Percentiles rank a stretch among this genome's conserved stretches.
phyloP scores from a whole-genome alignment of 2,329 filamentous ascomycete species.

The Cladosporium phlei region DNA sequence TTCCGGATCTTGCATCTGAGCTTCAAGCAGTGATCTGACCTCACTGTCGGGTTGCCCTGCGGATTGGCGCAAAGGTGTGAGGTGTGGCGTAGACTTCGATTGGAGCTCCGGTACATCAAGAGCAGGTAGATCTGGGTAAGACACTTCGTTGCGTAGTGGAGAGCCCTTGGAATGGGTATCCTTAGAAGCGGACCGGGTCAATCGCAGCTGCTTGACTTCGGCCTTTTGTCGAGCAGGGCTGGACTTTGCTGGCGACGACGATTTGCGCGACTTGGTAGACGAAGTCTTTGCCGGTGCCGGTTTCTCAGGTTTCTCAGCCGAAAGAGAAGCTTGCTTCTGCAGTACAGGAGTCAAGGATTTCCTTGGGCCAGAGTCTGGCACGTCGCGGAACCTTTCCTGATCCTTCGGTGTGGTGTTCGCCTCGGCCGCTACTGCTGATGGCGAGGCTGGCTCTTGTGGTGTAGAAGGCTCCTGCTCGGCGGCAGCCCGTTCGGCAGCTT shows the following conservation, averaged over 20 bases:
- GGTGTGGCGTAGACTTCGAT: neutral
- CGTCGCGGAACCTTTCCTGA: conserved; percentile 53
- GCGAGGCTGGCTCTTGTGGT: conserved; percentile 42
- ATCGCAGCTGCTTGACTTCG: neutral
- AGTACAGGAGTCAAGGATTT: conserved; percentile 33
- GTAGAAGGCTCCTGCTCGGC: conserved; percentile 21
- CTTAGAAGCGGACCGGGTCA: conserved; percentile 7
- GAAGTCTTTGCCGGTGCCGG: conserved; percentile 11
- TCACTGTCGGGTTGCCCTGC: conserved; percentile 12
- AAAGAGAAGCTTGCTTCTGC: conserved; percentile 26
- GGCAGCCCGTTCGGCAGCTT: conserved; percentile 26
- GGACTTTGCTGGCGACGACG: conserved; percentile 2
- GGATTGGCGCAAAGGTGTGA: neutral
- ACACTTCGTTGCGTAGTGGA: conserved; percentile 15
- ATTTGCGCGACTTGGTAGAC: conserved; percentile 17
- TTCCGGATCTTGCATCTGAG: conserved; percentile 20
- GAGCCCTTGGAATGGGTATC: conserved; percentile 13
- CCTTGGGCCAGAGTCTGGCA: conserved; percentile 38
- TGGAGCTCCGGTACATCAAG: neutral
- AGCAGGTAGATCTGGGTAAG: conserved; percentile 23
- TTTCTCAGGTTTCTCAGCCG: conserved; percentile 28
- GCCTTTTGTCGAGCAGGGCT: neutral
- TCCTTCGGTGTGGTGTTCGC: conserved; percentile 52
- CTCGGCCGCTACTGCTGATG: conserved; percentile 38
- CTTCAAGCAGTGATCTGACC: conserved; percentile 16